phyloP scores from a whole-genome alignment of 768 basidiomycete species.

The Strobilomyces echinocephalus region DNA sequence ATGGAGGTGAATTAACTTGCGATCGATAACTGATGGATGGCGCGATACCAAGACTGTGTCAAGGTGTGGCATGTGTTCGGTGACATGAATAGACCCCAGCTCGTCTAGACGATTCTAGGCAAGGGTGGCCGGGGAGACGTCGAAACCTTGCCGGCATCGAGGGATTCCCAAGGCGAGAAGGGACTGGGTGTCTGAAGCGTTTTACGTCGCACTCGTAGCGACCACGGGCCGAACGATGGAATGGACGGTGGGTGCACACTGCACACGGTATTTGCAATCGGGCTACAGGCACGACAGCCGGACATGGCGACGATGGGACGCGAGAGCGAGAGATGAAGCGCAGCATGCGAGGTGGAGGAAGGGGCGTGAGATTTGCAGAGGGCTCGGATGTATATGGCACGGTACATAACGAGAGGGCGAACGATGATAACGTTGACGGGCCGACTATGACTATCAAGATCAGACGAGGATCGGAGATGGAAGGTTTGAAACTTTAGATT shows the following conservation, averaged over 20 bases:
- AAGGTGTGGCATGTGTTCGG: conserved; percentile 1
- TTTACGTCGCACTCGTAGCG: conserved; percentile 22
- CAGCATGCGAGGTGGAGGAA: not conserved
- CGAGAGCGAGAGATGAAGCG: not conserved
- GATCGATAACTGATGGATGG: conserved; percentile 23
- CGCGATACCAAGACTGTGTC: conserved; percentile 9
- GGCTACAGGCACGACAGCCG: not conserved
- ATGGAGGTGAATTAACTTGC: conserved; percentile 17
- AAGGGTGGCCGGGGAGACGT: conserved; percentile 24
- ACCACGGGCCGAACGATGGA: not conserved
- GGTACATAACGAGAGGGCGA: conserved; percentile 21
- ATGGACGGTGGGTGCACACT: not conserved
- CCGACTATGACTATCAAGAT: conserved; percentile 19
- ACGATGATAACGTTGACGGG: conserved; percentile 31
- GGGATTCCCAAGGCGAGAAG: conserved; percentile 3
- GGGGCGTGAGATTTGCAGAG: conserved; percentile 29
- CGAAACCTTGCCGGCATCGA: conserved; percentile 7
- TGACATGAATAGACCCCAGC: conserved; percentile 7
- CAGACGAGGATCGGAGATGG: conserved; percentile 30
- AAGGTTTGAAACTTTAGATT: conserved; percentile 31
- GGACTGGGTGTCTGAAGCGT: not conserved
- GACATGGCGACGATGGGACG: not conserved
- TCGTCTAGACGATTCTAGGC: conserved; percentile 3
- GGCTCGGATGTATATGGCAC: conserved; percentile 10
- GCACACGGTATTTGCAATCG: conserved; percentile 5